Conservation (phyloP, 805 yeast species). For the Spathaspora boniae region DNA sequence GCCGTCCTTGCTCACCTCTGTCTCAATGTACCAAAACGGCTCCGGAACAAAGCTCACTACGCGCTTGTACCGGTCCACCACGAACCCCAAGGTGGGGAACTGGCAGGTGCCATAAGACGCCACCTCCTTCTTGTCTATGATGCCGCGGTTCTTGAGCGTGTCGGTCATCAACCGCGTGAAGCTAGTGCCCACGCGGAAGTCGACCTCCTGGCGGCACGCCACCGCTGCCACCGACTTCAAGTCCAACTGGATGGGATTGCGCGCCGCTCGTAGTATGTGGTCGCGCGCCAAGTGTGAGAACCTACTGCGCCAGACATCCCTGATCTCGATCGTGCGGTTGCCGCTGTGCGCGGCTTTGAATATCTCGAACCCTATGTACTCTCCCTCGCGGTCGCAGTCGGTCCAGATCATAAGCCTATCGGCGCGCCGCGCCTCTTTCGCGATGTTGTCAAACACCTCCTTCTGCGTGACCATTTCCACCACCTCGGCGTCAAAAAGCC, state of each 20-base stretch:
- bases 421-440: conserved; percentile 57
- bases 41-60: conserved; percentile 72
- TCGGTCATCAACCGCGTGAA: conserved; percentile 79
- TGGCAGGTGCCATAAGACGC: conserved; percentile 92
- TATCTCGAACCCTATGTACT: conserved; percentile 84
- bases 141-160: conserved; percentile 33
- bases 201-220: conserved; percentile 79
- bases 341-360: conserved; percentile 58
- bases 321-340: conserved; percentile 45
- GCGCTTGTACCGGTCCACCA: conserved; percentile 84
- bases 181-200: conserved; percentile 82
- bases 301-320: conserved; percentile 61
- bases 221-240: conserved; percentile 78
- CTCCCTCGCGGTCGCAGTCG: conserved; percentile 97
- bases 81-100: conserved; percentile 94
- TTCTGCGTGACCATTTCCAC: conserved; percentile 30
- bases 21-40: conserved; percentile 70
- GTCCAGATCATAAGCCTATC: conserved; percentile 89
- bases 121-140: conserved; percentile 24
- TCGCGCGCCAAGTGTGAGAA: conserved; percentile 82
- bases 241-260: conserved; percentile 60
- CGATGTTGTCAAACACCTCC: conserved; percentile 64
- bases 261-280: conserved; percentile 76
- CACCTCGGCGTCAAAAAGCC: conserved; percentile 70
- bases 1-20: conserved; percentile 46